A percentile compares a stretch with the other conserved stretches of the same genome.
Evolutionary conservation across 2,329 filamentous ascomycete genomes (phyloP).

Genomic region (Apiospora malaysiana): DNA sequence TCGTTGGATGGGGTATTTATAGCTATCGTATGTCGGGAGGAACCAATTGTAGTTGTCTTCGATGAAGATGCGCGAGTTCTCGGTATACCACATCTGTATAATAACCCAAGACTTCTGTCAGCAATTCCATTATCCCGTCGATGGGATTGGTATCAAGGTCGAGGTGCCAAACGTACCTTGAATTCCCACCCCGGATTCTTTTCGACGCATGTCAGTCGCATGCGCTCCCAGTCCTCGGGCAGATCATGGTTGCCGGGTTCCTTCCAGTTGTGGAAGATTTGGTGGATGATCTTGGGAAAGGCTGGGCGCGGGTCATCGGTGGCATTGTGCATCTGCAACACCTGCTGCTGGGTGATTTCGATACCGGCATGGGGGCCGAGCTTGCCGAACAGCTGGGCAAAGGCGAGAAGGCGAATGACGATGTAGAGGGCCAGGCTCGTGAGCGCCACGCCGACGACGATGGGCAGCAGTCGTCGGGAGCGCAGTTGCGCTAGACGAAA

Average conservation of each 20-base stretch:
- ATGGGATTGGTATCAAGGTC: no score
- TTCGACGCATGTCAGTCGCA: constrained; percentile 34
- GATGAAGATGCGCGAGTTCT: constrained; percentile 73
- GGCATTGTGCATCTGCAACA: constrained; percentile 25
- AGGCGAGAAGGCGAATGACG: constrained; percentile 27
- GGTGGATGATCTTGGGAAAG: constrained; percentile 41
- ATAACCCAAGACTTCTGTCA: constrained; percentile 20
- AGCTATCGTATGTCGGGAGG: constrained; percentile 74
- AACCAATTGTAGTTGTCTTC: constrained; percentile 79
- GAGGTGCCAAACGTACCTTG: constrained; percentile 29
- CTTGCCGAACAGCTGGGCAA: constrained; percentile 24
- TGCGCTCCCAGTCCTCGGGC: constrained; percentile 35
- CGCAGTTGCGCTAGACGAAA: constrained; percentile 18
- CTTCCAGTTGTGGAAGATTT: constrained; percentile 39
- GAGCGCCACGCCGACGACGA: constrained; percentile 14
- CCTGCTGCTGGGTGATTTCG: constrained; percentile 25
- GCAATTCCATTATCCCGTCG: not conserved
- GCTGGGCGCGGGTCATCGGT: constrained; percentile 21
- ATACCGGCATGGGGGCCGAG: constrained; percentile 26
- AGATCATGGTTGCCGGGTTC: constrained; percentile 31
- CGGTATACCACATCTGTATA: constrained; percentile 76
- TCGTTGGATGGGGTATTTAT: constrained; percentile 77
- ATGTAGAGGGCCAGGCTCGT: constrained; percentile 9
- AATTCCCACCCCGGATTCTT: constrained; percentile 37
- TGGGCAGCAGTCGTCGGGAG: constrained; percentile 5